Evolutionary conservation across 208 protist species (phyloP).

Genomic region (Trypanosoma conorhini): DNA sequence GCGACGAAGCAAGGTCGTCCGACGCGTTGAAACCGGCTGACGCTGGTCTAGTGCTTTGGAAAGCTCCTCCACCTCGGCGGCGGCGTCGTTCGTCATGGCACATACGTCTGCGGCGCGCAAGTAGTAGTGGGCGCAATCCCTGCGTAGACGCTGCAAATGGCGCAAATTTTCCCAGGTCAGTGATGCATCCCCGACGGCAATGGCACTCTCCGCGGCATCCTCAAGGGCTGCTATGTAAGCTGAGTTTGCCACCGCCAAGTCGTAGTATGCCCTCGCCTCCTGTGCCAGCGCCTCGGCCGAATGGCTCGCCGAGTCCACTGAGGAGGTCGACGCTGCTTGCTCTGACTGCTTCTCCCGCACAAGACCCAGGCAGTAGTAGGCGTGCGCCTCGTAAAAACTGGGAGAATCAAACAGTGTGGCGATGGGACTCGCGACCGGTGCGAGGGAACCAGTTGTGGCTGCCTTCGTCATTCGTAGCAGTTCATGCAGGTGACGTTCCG

Average conservation of each 20-base stretch:
- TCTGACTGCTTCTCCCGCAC: conserved; percentile 31
- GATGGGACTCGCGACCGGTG: conserved; percentile 4
- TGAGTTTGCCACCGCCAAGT: conserved; percentile 37
- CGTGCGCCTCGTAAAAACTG: conserved; percentile 70
- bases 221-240: conserved; percentile 70
- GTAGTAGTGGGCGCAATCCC: conserved; percentile 59
- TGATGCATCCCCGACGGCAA: conserved; percentile 45
- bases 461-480: conserved; percentile 41
- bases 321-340: not conserved
- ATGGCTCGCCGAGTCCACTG: conserved; percentile 2
- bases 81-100: conserved; percentile 46
- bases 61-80: conserved; percentile 55
- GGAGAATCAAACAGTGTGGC: conserved; percentile 25
- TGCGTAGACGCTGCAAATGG: conserved; percentile 60
- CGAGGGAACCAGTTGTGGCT: conserved; percentile 20
- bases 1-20: conserved; percentile 69
- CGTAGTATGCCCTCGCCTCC: conserved; percentile 46
- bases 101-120: conserved; percentile 62
- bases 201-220: conserved; percentile 48
- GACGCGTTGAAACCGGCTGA: conserved; percentile 50
- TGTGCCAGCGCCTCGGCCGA: conserved; percentile 21
- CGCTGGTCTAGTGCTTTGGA: conserved; percentile 72
- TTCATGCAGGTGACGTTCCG: conserved; percentile 45
- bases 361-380: conserved; percentile 80
- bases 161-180: conserved; percentile 65